A percentile compares a stretch with the other conserved stretches of the same genome.
phyloP scores from a whole-genome alignment of 305 asterid species.

The Rubia peregrina region DNA sequence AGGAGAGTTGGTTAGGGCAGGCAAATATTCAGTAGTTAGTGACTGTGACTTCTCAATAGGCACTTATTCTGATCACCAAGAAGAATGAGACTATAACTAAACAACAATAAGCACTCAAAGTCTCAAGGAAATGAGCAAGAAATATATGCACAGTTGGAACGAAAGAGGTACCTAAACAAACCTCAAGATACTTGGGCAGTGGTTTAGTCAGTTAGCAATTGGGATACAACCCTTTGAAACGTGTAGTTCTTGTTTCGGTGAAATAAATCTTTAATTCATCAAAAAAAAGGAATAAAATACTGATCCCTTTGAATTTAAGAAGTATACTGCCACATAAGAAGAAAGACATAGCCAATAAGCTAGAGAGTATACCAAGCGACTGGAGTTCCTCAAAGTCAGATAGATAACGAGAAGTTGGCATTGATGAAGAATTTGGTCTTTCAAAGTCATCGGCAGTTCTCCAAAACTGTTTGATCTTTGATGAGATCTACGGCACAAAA shows the following conservation, averaged over 20 bases:
- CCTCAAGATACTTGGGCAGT: too few species aligned
- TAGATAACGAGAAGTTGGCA: slow-evolving; percentile 73
- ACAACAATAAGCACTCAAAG: not conserved
- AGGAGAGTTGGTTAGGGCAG: not conserved
- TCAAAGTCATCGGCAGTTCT: slow-evolving; percentile 54
- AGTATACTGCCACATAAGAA: not conserved
- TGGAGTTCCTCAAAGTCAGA: slow-evolving; percentile 97
- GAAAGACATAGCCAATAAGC: slow-evolving; percentile 15
- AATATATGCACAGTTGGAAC: not conserved
- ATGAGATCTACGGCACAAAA: slow-evolving; percentile 41
- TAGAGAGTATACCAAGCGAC: slow-evolving; percentile 58
- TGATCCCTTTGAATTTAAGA: not conserved
- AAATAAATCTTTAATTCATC: too few species aligned
- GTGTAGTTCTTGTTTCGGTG: too few species aligned
- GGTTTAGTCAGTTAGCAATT: too few species aligned
- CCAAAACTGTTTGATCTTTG: slow-evolving; percentile 71
- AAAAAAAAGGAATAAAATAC: too few species aligned
- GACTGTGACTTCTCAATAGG: not conserved
- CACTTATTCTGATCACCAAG: not conserved
- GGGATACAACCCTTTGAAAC: too few species aligned
- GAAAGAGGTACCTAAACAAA: not conserved
- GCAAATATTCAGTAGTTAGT: not conserved
- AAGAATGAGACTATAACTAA: not conserved
- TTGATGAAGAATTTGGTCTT: slow-evolving; percentile 45
- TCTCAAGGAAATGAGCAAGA: not conserved